These are phyloP conservation scores for Beta vulgaris DNA, from an alignment of 148 eudicot species.

Conservation along the genomic window DNA sequence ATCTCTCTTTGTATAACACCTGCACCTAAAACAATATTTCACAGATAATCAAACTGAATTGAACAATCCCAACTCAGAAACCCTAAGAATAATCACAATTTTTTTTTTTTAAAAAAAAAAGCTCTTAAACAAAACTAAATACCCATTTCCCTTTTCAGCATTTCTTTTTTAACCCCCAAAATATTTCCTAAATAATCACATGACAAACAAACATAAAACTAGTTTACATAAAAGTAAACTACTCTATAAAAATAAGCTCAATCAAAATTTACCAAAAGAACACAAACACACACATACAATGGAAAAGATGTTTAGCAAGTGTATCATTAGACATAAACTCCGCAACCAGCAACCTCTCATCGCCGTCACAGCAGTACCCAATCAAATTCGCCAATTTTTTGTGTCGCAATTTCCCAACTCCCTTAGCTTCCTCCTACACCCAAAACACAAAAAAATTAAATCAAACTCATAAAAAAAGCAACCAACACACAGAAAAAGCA, in stretches of 20 bases:
- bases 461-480: slow-evolving; percentile 4
- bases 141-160: not conserved
- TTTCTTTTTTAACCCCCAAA: not conserved
- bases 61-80: slow-evolving; percentile 11
- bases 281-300: slow-evolving; percentile 52
- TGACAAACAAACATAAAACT: slow-evolving; percentile 1
- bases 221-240: no score
- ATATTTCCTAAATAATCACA: slow-evolving; percentile 10
- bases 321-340: slow-evolving; percentile 95
- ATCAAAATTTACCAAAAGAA: not conserved
- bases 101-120: no score
- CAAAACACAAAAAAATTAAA: not conserved
- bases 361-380: slow-evolving; percentile 95
- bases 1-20: slow-evolving; percentile 1
- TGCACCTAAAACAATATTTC: not conserved
- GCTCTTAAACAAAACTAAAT: not conserved
- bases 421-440: slow-evolving; percentile 87
- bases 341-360: slow-evolving; percentile 97
- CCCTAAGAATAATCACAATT: not conserved
- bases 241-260: not conserved
- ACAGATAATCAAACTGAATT: not conserved
- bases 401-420: slow-evolving; percentile 85
- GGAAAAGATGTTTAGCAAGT: slow-evolving; percentile 92
- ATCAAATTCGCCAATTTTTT: slow-evolving; percentile 86
- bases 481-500: not conserved